Conservation (phyloP, 768 basidiomycete species). For the Boletellus ananiceps region DNA sequence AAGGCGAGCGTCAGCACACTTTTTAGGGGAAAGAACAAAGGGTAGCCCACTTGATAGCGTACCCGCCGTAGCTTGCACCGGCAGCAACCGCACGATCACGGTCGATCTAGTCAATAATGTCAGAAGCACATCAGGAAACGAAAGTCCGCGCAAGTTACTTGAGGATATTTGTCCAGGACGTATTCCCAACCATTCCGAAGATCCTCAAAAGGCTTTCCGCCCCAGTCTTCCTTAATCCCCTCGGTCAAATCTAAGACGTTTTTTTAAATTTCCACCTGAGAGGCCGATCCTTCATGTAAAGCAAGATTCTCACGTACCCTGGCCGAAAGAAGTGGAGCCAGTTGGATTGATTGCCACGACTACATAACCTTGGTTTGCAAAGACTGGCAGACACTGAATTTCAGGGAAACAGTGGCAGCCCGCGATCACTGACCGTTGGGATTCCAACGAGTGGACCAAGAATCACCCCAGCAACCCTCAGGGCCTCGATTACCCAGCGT, state of each 20-base stretch:
- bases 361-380: conserved; percentile 87
- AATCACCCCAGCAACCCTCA: conserved; percentile 84
- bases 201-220: conserved; percentile 81
- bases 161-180: conserved; percentile 60
- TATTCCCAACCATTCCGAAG: conserved; percentile 72
- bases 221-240: conserved; percentile 77
- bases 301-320: conserved; percentile 42
- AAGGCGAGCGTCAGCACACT: conserved; percentile 1
- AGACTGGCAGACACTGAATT: conserved; percentile 42
- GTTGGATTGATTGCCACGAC: conserved; percentile 88
- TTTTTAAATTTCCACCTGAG: not conserved
- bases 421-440: conserved; percentile 52
- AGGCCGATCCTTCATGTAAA: not conserved
- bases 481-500: conserved; percentile 43
- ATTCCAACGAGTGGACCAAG: conserved; percentile 93
- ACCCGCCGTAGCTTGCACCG: conserved; percentile 84
- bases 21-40: not conserved
- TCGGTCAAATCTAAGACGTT: conserved; percentile 62
- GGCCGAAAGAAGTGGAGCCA: conserved; percentile 90
- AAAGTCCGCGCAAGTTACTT: conserved; percentile 38
- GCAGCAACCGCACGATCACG: conserved; percentile 66
- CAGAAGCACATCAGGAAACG: not conserved
- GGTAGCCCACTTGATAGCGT: conserved; percentile 73
- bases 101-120: conserved; percentile 48
- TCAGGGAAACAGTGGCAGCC: not conserved